Conservation (phyloP, 306 rosid species). For the Gynostemma pentaphyllum region DNA sequence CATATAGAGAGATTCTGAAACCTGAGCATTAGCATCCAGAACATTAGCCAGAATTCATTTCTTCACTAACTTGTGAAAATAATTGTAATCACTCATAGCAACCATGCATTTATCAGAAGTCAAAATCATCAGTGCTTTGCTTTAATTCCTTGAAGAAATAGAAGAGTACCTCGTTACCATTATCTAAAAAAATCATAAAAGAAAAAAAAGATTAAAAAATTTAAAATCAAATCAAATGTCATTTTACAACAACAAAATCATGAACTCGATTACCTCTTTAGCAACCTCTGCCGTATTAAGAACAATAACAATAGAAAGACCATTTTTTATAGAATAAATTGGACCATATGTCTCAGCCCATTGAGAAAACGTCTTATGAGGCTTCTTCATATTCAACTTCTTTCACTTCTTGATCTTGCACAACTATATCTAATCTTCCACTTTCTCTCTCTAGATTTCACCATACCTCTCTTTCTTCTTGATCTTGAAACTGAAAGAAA, state of each 20-base stretch:
- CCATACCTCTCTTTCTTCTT: too few species aligned
- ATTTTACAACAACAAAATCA: too few species aligned
- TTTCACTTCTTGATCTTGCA: too few species aligned
- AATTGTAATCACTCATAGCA: constrained; percentile 80
- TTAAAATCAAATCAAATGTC: background rate
- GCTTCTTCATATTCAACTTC: constrained; percentile 90
- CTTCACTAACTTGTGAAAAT: constrained; percentile 68
- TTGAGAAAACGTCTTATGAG: constrained; percentile 62
- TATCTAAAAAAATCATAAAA: constrained; percentile 53
- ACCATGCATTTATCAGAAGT: constrained; percentile 77
- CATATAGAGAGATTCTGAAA: constrained; percentile 9
- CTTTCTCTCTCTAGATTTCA: too few species aligned
- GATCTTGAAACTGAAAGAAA: too few species aligned
- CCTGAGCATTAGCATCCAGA: constrained; percentile 78
- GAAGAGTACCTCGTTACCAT: constrained; percentile 78
- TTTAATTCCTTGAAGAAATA: constrained; percentile 65
- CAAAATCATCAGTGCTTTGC: constrained; percentile 52
- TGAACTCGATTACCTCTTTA: constrained; percentile 52
- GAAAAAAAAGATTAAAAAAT: background rate
- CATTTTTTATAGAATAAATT: constrained; percentile 61
- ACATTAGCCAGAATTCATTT: constrained; percentile 50
- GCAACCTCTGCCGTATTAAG: constrained; percentile 59
- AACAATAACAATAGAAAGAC: constrained; percentile 72
- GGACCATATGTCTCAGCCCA: constrained; percentile 71
- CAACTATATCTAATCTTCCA: too few species aligned